A percentile compares a stretch with the other conserved stretches of the same genome.
Conservation (phyloP, 2,329 filamentous ascomycete genomes). For the Fusarium sterilihyphosum region DNA sequence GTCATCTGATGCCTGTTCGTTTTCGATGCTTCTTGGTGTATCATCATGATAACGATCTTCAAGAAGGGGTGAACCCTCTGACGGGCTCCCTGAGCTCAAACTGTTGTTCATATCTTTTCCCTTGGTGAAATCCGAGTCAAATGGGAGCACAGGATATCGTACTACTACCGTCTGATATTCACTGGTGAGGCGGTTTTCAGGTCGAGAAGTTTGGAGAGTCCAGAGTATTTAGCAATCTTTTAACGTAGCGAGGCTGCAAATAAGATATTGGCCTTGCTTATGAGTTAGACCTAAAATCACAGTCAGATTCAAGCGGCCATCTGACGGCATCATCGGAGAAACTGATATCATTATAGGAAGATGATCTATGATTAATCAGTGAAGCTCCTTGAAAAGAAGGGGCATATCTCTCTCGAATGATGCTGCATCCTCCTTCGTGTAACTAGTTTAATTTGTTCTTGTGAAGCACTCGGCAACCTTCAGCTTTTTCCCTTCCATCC, state of each 20-base stretch:
- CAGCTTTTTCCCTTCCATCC: neutral
- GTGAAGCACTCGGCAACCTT: neutral
- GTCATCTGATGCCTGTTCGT: constrained; percentile 4
- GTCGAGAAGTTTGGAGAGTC: neutral
- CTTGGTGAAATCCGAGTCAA: neutral
- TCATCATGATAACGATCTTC: neutral
- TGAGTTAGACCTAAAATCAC: constrained; percentile 4
- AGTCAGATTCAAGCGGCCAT: constrained; percentile 28
- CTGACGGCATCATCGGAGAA: constrained; percentile 1
- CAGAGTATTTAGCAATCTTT: neutral
- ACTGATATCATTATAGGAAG: constrained; percentile 21
- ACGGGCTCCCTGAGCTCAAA: neutral
- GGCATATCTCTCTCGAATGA: neutral
- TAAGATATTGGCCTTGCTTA: constrained; percentile 1
- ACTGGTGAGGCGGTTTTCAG: neutral
- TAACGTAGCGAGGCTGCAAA: neutral
- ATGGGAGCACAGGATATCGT: neutral
- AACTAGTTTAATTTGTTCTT: neutral
- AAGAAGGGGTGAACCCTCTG: constrained; percentile 45
- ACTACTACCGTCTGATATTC: neutral
- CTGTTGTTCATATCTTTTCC: constrained; percentile 21
- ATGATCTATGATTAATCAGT: neutral
- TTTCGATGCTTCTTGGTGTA: constrained; percentile 18
- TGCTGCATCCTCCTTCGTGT: neutral
- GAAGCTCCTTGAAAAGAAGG: neutral